These are phyloP conservation scores for Salvia splendens DNA, from an alignment of 257 asterid genomes.

Conservation along the genomic window DNA sequence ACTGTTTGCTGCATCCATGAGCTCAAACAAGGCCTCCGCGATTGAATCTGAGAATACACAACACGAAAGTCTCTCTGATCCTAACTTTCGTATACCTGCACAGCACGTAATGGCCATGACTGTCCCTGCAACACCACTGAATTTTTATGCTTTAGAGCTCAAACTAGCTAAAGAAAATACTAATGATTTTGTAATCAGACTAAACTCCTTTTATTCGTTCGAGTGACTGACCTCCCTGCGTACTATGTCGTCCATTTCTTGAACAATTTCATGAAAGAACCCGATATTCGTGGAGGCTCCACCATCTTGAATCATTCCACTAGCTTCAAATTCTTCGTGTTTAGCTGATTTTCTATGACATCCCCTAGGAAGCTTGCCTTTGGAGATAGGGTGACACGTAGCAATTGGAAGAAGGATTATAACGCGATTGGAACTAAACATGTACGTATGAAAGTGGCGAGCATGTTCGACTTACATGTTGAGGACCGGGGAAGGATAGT, in stretches of 20 bases:
- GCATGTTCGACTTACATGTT: constrained; percentile 2
- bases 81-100: constrained; percentile 11
- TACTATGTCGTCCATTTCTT: constrained; percentile 11
- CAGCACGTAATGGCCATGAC: constrained; percentile 24
- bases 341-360: constrained; percentile 9
- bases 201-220: neutral
- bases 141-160: constrained; percentile 2
- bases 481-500: constrained; percentile 13
- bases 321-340: neutral
- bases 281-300: constrained; percentile 8
- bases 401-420: neutral
- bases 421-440: neutral
- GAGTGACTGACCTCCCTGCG: constrained; percentile 12
- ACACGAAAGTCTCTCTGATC: neutral
- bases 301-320: constrained; percentile 11
- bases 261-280: constrained; percentile 4
- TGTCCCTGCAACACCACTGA: constrained; percentile 26
- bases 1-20: constrained; percentile 34
- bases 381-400: neutral
- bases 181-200: neutral
- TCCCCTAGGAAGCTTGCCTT: neutral
- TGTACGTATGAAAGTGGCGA: neutral
- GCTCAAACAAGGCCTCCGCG: neutral
- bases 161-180: neutral
- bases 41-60: neutral